phyloP scores from a whole-genome alignment of 345 rosid genomes.

The Ceriops zippeliana region DNA sequence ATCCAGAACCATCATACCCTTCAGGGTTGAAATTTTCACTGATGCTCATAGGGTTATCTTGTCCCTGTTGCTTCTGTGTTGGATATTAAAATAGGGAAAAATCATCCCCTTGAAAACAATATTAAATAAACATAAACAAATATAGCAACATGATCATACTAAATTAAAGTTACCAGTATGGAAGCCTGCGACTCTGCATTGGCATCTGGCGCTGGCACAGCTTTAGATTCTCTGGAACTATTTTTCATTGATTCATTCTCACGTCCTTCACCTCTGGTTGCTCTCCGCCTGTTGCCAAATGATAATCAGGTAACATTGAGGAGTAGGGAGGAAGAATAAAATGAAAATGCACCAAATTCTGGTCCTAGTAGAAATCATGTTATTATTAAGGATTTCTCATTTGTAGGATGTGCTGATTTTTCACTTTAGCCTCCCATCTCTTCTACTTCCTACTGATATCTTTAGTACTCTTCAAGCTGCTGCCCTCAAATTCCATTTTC shows the following conservation, averaged over 20 bases:
- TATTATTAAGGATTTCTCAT: background rate
- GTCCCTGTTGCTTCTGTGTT: conserved; percentile 49
- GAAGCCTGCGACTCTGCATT: conserved; percentile 44
- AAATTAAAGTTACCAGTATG: conserved; percentile 35
- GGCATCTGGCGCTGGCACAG: conserved; percentile 44
- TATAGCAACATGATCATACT: background rate
- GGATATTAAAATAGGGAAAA: background rate
- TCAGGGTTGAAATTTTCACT: conserved; percentile 38
- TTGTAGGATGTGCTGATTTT: background rate
- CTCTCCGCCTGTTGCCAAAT: conserved; percentile 36
- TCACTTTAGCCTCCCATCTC: no score
- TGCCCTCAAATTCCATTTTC: no score
- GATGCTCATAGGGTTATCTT: conserved; percentile 35
- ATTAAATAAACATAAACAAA: background rate
- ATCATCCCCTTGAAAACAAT: background rate
- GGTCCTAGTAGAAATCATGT: background rate
- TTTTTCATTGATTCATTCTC: conserved; percentile 34
- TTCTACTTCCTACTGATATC: no score
- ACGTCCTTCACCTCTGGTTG: conserved; percentile 34
- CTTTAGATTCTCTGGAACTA: conserved; percentile 42
- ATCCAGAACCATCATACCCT: conserved; percentile 47
- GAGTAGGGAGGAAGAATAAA: background rate
- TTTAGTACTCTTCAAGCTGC: no score
- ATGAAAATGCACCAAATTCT: background rate
- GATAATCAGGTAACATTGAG: background rate